phyloP scores from a whole-genome alignment of 495 filamentous ascomycete species.

The Aspergillus heteromorphus region DNA sequence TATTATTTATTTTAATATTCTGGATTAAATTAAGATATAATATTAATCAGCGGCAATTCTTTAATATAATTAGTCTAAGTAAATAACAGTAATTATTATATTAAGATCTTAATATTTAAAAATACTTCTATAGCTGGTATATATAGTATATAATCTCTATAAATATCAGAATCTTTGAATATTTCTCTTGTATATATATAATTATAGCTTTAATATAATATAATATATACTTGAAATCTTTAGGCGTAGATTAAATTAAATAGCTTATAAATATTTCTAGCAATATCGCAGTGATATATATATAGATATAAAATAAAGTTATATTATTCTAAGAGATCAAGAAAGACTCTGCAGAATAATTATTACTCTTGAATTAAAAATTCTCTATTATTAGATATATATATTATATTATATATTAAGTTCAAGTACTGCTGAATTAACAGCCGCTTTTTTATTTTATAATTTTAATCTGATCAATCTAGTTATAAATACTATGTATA shows the following conservation, averaged over 20 bases:
- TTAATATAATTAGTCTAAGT: slow-evolving; percentile 17
- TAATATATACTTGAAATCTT: no score
- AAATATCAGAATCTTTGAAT: slow-evolving; percentile 26
- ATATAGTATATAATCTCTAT: slow-evolving; percentile 29
- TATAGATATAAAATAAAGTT: no score
- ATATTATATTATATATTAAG: neutral
- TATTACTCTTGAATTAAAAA: neutral
- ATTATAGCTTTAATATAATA: no score
- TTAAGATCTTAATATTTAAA: slow-evolving; percentile 29
- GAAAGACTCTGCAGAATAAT: neutral
- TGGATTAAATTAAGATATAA: slow-evolving; percentile 17
- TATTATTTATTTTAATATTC: slow-evolving; percentile 27
- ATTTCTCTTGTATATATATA: slow-evolving; percentile 27
- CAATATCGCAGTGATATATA: no score
- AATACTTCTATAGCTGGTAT: slow-evolving; percentile 15
- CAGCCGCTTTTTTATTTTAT: neutral
- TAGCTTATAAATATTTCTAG: no score
- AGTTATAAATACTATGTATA: neutral
- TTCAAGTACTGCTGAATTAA: neutral
- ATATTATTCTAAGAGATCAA: neutral
- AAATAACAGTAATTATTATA: slow-evolving; percentile 32
- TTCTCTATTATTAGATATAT: neutral
- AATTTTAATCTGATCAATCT: neutral
- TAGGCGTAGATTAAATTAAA: no score
- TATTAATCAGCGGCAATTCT: slow-evolving; percentile 18